Evolutionary conservation across 1,284 basidiomycete species (phyloP).

Genomic region (Chalciporus piperatoides): DNA sequence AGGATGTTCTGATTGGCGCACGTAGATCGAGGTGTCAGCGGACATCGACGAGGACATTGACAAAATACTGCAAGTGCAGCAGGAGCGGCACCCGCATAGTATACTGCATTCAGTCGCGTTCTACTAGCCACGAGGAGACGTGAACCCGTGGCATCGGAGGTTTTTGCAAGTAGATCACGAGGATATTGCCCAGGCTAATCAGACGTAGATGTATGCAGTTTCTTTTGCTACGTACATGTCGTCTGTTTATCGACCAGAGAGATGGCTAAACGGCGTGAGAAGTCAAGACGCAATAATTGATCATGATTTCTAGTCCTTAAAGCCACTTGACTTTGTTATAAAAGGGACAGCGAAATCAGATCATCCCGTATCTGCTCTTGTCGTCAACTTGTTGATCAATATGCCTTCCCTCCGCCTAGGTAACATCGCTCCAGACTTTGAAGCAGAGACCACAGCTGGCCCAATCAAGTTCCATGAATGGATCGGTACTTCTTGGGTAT

Average conservation of each 20-base stretch:
- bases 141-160: not conserved
- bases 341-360: conserved; percentile 13
- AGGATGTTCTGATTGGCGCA: conserved; percentile 16
- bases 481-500: conserved; percentile 85
- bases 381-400: conserved; percentile 4
- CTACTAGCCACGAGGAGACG: conserved; percentile 49
- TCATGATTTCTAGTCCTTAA: conserved; percentile 22
- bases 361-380: not conserved
- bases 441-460: conserved; percentile 79
- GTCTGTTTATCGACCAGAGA: not conserved
- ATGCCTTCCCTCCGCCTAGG: conserved; percentile 65
- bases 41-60: conserved; percentile 94
- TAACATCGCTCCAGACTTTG: conserved; percentile 77
- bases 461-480: conserved; percentile 88
- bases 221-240: not conserved
- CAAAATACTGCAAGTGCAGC: conserved; percentile 78
- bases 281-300: conserved; percentile 44
- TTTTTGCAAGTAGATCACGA: conserved; percentile 18
- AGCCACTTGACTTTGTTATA: conserved; percentile 13
- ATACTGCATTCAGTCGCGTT: conserved; percentile 89
- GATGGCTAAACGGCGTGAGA: conserved; percentile 37
- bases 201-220: conserved; percentile 1
- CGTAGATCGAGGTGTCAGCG: conserved; percentile 78
- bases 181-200: conserved; percentile 24
- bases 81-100: conserved; percentile 88